Evolutionary conservation across 805 yeast genomes (phyloP), one percentile per base, ranked within the genome.

Genomic region (Ogataea haglerorum): DNA sequence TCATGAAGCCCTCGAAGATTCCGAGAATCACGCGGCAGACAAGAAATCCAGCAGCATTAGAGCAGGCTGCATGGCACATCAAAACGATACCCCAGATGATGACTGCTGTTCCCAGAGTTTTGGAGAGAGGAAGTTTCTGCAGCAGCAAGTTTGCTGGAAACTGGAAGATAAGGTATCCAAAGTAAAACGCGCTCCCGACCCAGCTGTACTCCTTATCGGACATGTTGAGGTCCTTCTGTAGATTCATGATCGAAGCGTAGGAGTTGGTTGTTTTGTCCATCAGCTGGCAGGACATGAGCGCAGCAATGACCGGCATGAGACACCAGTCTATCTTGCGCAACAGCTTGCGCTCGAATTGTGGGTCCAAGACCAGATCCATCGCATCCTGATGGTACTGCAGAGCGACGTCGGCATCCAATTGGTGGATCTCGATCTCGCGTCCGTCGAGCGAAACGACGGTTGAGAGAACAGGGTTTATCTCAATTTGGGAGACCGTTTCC

Each of bases 11-110:
- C 48, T 68, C 73, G 36, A 57, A 50, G 9, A 67, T 33, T 63
- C 83, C 85, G 21, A 77, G 54, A 40, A 74, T 65, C 47, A 76
- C 70, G 49, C 83, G 60, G 23, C 75, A 49, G 2, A 65, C 67
- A 21, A 68, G 60, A 2, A 76, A 63, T 21, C 80, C 78, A 10
- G 69, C 69, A 49, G 67, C 70, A 44, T 68, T 72, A 30, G 46
- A 48, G 34, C 76, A 72, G 2, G 69, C 65, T 44, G 77, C 70
- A 42, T 69, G 72, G 26, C 72, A 61, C 51, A 74, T 70, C 15
- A 74, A 59, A 18, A 74, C 54, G 6, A 69, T 38, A 3, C 76
- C 69, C 84, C 84, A 77, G 3, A 67, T 28, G 10, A 67, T 47
- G 12, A 68, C 14, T 24, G 27, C 27, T 19, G 27, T 14, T n/a